Evolutionary conservation across 106 monocot species (phyloP).

Genomic region (Phalaenopsis aphrodite): DNA sequence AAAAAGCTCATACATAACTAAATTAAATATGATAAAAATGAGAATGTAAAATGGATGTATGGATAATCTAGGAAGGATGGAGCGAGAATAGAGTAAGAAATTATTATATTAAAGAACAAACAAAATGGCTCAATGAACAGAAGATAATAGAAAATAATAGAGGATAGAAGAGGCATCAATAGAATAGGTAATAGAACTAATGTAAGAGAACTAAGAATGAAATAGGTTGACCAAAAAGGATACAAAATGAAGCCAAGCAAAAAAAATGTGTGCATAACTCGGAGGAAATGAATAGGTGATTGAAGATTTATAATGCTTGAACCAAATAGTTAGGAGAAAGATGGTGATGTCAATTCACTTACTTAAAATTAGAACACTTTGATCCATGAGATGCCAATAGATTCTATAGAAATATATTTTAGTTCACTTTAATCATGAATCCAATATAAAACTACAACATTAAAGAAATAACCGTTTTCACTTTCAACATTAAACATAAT

Average conservation of each 20-base stretch:
- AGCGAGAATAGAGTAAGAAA: background rate
- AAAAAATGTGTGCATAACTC: background rate
- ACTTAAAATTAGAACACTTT: background rate
- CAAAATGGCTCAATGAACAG: background rate
- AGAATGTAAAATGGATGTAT: background rate
- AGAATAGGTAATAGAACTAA: background rate
- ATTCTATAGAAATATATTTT: background rate
- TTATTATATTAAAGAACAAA: background rate
- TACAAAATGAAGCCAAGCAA: background rate
- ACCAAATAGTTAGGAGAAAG: background rate
- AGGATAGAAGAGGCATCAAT: background rate
- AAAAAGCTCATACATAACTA: background rate
- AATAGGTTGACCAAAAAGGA: background rate
- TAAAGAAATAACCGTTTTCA: background rate
- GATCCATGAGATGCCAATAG: background rate
- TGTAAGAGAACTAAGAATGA: background rate
- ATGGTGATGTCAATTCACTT: background rate
- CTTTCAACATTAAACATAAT: background rate
- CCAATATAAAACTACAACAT: background rate
- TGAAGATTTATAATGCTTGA: background rate
- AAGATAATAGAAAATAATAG: background rate
- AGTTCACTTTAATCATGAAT: background rate
- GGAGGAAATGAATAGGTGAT: background rate
- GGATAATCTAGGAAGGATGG: background rate
- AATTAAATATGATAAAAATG: background rate